Conservation (phyloP, 1,284 basidiomycete species). For the Ustilago sp. region DNA sequence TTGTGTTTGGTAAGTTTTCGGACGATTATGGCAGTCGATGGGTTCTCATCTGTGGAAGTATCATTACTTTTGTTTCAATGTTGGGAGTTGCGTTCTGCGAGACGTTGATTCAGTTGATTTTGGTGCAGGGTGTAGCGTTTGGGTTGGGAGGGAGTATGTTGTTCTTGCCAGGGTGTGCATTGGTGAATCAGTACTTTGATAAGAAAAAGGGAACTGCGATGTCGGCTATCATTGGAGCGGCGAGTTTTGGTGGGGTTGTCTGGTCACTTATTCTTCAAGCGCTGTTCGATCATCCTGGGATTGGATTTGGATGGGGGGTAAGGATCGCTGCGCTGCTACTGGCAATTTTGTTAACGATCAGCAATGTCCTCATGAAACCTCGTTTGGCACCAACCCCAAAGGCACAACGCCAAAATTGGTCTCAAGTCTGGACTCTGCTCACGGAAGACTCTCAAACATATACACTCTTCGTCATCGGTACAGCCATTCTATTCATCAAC, state of each 20-base stretch:
- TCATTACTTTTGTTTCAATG: slow-evolving; percentile 48
- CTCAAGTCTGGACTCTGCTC: slow-evolving; percentile 22
- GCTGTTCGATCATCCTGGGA: slow-evolving; percentile 29
- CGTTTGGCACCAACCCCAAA: slow-evolving; percentile 22
- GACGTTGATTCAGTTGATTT: slow-evolving; percentile 28
- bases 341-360: slow-evolving; percentile 35
- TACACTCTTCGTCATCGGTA: slow-evolving; percentile 39
- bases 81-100: slow-evolving; percentile 38
- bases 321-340: slow-evolving; percentile 39
- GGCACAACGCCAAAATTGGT: slow-evolving; percentile 31
- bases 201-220: slow-evolving; percentile 40
- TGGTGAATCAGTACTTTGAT: slow-evolving; percentile 53
- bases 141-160: slow-evolving; percentile 49
- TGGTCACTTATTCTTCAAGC: slow-evolving; percentile 40
- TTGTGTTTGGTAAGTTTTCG: slow-evolving; percentile 49
- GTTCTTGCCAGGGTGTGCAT: slow-evolving; percentile 42
- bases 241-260: slow-evolving; percentile 46
- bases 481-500: slow-evolving; percentile 43
- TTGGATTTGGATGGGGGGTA: slow-evolving; percentile 45
- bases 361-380: slow-evolving; percentile 38
- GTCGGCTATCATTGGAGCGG: slow-evolving; percentile 47
- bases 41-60: slow-evolving; percentile 29
- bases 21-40: slow-evolving; percentile 42
- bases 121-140: slow-evolving; percentile 41
- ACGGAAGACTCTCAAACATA: slow-evolving; percentile 28